phyloP scores from a whole-genome alignment of 306 rosid genomes.

The Malus sylvestris region DNA sequence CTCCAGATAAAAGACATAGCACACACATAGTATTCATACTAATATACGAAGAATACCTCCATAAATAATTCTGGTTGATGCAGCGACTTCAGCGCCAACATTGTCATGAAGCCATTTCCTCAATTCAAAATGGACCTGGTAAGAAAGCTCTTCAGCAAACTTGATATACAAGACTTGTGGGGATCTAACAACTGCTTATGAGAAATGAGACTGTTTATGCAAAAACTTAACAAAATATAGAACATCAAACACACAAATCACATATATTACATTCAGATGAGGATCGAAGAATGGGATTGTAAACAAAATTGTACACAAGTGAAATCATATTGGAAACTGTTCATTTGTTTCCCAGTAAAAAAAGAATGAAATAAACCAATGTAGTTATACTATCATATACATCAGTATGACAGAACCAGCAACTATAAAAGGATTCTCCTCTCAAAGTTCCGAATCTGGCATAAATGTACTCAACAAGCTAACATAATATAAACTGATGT shows the following conservation, averaged over 20 bases:
- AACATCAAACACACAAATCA: neutral
- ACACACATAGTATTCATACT: neutral
- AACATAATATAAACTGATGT: too few species aligned
- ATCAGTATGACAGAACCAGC: neutral
- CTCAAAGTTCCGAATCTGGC: neutral
- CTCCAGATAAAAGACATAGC: neutral
- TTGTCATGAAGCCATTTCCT: constrained; percentile 73
- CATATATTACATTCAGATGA: neutral
- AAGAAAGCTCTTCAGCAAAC: neutral
- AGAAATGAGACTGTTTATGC: neutral
- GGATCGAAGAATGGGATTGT: neutral
- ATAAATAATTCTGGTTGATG: constrained; percentile 67
- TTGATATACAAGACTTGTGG: neutral
- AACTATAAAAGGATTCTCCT: neutral
- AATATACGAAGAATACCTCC: constrained; percentile 53
- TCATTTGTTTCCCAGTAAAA: neutral
- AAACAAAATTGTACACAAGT: neutral
- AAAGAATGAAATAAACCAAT: neutral
- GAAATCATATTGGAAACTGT: neutral
- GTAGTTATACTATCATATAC: neutral
- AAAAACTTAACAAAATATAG: too few species aligned
- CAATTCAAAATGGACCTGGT: constrained; percentile 73
- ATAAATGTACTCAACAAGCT: neutral
- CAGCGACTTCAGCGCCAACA: constrained; percentile 58
- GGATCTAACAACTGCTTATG: neutral